Evolutionary conservation across 2,329 filamentous ascomycete genomes (phyloP).

Genomic region (Aureobasidium lini): DNA sequence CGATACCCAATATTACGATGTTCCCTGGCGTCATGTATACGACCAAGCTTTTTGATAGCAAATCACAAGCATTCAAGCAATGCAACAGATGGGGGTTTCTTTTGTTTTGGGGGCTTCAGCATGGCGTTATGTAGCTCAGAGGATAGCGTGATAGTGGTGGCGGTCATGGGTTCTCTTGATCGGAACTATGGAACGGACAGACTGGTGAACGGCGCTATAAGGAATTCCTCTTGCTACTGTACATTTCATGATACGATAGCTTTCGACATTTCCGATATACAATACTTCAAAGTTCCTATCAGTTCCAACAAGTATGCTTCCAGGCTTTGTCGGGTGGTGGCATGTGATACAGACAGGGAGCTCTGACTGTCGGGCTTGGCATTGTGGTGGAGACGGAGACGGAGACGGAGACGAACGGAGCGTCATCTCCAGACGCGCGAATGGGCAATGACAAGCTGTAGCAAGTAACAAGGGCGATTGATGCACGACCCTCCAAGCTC

Average conservation of each 20-base stretch:
- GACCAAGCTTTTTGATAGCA: background rate
- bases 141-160: slow-evolving; percentile 2
- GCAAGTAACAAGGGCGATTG: background rate
- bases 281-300: too few relatives aligned
- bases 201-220: background rate
- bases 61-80: background rate
- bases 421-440: background rate
- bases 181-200: background rate
- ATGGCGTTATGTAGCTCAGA: slow-evolving; percentile 4
- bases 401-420: background rate
- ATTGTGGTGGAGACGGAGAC: background rate
- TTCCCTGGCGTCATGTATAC: background rate
- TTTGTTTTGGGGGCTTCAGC: background rate
- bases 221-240: background rate
- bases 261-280: background rate
- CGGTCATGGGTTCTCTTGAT: background rate
- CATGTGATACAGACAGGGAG: background rate
- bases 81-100: background rate
- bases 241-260: background rate
- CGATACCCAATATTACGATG: background rate
- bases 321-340: background rate
- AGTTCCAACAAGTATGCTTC: too few relatives aligned
- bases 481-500: background rate
- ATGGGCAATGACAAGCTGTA: background rate
- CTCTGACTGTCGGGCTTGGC: background rate